Conservation (phyloP, 345 rosid genomes). For the Gossypium longicalyx region DNA sequence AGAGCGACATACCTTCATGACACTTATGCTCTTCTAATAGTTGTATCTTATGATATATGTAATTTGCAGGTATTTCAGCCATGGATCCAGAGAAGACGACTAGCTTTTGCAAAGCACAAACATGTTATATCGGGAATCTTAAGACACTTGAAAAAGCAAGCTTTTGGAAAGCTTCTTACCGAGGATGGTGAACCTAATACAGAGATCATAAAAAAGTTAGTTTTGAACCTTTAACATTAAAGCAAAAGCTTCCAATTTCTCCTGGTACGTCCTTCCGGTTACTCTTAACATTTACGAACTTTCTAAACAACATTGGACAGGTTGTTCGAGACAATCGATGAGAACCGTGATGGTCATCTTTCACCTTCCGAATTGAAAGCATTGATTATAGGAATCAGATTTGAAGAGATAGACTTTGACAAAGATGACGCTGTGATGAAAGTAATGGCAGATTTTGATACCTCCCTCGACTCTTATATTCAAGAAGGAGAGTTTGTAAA, state of each 20-base stretch:
- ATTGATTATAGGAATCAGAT: slow-evolving; percentile 61
- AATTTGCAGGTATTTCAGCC: slow-evolving; percentile 63
- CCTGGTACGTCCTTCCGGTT: neutral
- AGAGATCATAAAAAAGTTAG: slow-evolving; percentile 46
- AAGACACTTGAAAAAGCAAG: slow-evolving; percentile 50
- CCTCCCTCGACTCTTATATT: slow-evolving; percentile 32
- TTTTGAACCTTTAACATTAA: neutral
- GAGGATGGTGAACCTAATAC: slow-evolving; percentile 61
- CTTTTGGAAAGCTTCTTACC: slow-evolving; percentile 60
- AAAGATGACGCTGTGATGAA: slow-evolving; percentile 55
- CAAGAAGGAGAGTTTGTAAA: slow-evolving; percentile 36
- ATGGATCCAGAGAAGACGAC: slow-evolving; percentile 71
- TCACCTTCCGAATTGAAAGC: slow-evolving; percentile 62
- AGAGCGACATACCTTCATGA: neutral
- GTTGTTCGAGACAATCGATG: slow-evolving; percentile 67
- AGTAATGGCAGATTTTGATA: slow-evolving; percentile 65
- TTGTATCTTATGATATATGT: slow-evolving; percentile 18
- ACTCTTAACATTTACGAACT: neutral
- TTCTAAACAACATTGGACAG: slow-evolving; percentile 32
- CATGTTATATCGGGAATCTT: slow-evolving; percentile 70
- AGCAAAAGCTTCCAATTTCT: neutral
- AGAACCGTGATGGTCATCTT: slow-evolving; percentile 36
- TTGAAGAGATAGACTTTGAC: slow-evolving; percentile 74
- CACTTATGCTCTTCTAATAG: slow-evolving; percentile 9
- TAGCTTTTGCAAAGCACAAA: slow-evolving; percentile 77